phyloP scores from a whole-genome alignment of 208 protist genomes.

The Leishmania guyanensis region DNA sequence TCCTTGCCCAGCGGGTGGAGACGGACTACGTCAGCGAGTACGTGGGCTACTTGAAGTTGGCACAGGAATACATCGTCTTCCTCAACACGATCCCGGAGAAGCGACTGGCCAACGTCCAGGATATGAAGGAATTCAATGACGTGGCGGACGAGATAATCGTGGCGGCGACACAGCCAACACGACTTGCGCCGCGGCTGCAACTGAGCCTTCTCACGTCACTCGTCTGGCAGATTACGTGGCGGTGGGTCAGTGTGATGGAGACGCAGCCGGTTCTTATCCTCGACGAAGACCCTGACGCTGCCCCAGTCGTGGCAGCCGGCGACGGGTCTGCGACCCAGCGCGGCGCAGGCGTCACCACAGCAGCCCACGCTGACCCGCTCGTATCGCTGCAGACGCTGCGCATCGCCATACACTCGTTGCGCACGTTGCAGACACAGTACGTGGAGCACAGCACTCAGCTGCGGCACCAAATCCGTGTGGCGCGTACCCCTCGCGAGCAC shows the following conservation, averaged over 20 bases:
- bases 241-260: slow-evolving; percentile 55
- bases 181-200: slow-evolving; percentile 51
- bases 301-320: background rate
- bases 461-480: slow-evolving; percentile 30
- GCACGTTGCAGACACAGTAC: slow-evolving; percentile 51
- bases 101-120: slow-evolving; percentile 36
- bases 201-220: slow-evolving; percentile 57
- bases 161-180: slow-evolving; percentile 41
- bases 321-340: background rate
- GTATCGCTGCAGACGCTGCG: slow-evolving; percentile 31
- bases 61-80: slow-evolving; percentile 70
- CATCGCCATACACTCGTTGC: slow-evolving; percentile 38
- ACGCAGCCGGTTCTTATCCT: slow-evolving; percentile 40
- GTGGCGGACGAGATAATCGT: slow-evolving; percentile 48
- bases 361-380: slow-evolving; percentile 11
- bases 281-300: slow-evolving; percentile 27
- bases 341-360: background rate
- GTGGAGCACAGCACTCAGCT: slow-evolving; percentile 37
- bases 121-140: slow-evolving; percentile 26
- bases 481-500: slow-evolving; percentile 16
- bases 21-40: slow-evolving; percentile 80
- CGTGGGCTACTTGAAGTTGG: slow-evolving; percentile 49
- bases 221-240: slow-evolving; percentile 44
- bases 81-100: slow-evolving; percentile 67
- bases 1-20: slow-evolving; percentile 72